Base-by-base conservation (phyloP, 306 rosid genomes). In the Alnus rubra region DNA sequence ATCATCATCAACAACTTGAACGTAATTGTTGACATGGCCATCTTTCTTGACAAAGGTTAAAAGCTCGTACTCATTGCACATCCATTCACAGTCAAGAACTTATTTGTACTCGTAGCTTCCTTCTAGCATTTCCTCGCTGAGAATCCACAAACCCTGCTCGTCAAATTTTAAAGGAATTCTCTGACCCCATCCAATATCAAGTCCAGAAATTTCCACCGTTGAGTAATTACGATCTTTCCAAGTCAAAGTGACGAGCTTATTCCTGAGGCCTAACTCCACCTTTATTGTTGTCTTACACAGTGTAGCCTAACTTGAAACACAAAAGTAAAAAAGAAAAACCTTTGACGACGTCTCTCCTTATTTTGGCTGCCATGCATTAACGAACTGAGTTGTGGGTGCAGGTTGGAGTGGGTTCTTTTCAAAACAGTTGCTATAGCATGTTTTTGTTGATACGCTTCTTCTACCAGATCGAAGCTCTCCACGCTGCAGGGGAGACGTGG, bases 151-250 rank as follows among this genome's bases (percentile, higher is more conserved):
- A 86, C 86, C 91, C 54, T 71, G 87, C 78, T 82, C 60, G 71
- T 93, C 89, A 74, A 88, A 86, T 52, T 71, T 11, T 75, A 95
- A 83, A 14, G 96, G 97, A 42, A 88, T 78, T 77, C 93, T 91
- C 99, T 93, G 99, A 45, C 97, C 99, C 98, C 99, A 95, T 82
- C 99, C 98, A 75, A 95, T 86, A 84, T 95, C 99, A 73, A 95
- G 98, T 80, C 98, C 99, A 10, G 98, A 86, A 78, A 93, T 84
- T 84, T 93, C 99, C 74, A 93, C 98, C 1, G 82, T 71, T 64
- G 97, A 86, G 94, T 92, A 91, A 76, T 83, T 81, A 49, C 1
- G 6, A 79, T 52, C 77, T 82, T 79, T 71, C 99, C 98, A 95
- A 4, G 89, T 85, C 84, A 95, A 87, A 1, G 89, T 88, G 79